phyloP scores from a whole-genome alignment of 2,329 filamentous ascomycete genomes.

The Aspergillus hortae region DNA sequence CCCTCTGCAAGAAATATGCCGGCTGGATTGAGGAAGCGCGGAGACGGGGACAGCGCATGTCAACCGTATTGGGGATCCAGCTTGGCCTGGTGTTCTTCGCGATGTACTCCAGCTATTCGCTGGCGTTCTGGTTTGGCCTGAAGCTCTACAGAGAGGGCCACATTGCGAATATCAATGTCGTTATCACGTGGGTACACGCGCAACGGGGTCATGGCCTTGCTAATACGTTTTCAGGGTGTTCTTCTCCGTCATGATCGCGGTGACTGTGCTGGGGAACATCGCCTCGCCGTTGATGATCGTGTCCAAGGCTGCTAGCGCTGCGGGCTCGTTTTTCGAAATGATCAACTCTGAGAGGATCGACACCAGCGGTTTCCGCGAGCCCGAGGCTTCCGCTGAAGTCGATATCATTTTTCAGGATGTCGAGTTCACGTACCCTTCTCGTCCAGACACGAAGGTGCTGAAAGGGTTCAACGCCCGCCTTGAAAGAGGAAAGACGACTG shows the following conservation, averaged over 20 bases:
- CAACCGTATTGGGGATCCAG: slow-evolving; percentile 28
- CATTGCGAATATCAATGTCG: slow-evolving; percentile 32
- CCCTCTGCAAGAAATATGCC: slow-evolving; percentile 35
- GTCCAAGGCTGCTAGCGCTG: slow-evolving; percentile 31
- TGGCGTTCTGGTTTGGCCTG: slow-evolving; percentile 38
- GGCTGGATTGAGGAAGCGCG: slow-evolving; percentile 36
- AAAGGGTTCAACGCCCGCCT: slow-evolving; percentile 33
- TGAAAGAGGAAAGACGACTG: slow-evolving; percentile 36
- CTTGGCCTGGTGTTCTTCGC: slow-evolving; percentile 33
- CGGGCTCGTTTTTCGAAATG: slow-evolving; percentile 30
- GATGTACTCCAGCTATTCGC: slow-evolving; percentile 33
- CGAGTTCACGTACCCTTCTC: slow-evolving; percentile 67
- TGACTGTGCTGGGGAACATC: slow-evolving; percentile 25
- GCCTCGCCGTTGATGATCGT: slow-evolving; percentile 33
- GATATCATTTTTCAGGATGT: slow-evolving; percentile 63
- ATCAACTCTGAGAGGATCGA: slow-evolving; percentile 25
- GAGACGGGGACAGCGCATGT: slow-evolving; percentile 26
- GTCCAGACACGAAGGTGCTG: slow-evolving; percentile 34
- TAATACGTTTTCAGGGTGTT: slow-evolving; percentile 25
- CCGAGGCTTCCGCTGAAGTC: slow-evolving; percentile 48
- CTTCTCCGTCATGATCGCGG: slow-evolving; percentile 31
- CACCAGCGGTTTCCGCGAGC: slow-evolving; percentile 42
- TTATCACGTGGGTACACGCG: slow-evolving; percentile 31
- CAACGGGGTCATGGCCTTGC: neutral
- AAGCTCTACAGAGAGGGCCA: slow-evolving; percentile 32